These are phyloP conservation scores for Mycena belliarum DNA, from an alignment of 768 basidiomycete species.

Conservation along the genomic window DNA sequence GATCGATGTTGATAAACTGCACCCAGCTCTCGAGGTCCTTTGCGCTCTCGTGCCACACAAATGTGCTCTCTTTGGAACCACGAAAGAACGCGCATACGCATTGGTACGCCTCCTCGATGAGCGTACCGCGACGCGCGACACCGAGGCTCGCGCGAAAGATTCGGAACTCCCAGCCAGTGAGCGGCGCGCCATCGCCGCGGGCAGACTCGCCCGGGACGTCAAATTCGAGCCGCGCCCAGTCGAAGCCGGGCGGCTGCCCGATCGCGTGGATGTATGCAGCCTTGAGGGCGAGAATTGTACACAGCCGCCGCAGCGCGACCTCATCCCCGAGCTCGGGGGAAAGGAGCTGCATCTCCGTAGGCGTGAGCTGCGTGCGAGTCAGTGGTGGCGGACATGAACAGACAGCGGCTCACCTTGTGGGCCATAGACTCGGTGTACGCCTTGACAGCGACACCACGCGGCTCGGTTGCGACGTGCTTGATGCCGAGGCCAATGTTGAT, in stretches of 20 bases:
- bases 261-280: conserved; percentile 83
- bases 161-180: conserved; percentile 86
- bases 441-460: conserved; percentile 55
- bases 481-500: conserved; percentile 83
- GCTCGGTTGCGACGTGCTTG: conserved; percentile 65
- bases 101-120: conserved; percentile 70
- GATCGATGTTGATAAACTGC: conserved; percentile 81
- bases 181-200: conserved; percentile 62
- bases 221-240: conserved; percentile 81
- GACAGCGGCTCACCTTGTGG: conserved; percentile 60
- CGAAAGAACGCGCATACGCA: conserved; percentile 80
- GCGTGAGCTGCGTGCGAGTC: conserved; percentile 26
- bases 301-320: conserved; percentile 69
- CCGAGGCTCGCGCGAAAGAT: conserved; percentile 75
- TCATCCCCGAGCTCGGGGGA: conserved; percentile 56
- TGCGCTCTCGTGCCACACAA: conserved; percentile 69
- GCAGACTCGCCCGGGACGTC: conserved; percentile 64
- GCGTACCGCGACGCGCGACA: conserved; percentile 56
- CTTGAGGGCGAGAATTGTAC: conserved; percentile 78
- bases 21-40: conserved; percentile 79
- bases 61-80: conserved; percentile 61
- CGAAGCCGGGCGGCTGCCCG: conserved; percentile 78
- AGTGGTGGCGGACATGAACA: no score
- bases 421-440: conserved; percentile 73
- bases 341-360: conserved; percentile 54